Base-by-base conservation (phyloP, 1,284 basidiomycete species). In the Austroboletus olivaceoglutinosus region DNA sequence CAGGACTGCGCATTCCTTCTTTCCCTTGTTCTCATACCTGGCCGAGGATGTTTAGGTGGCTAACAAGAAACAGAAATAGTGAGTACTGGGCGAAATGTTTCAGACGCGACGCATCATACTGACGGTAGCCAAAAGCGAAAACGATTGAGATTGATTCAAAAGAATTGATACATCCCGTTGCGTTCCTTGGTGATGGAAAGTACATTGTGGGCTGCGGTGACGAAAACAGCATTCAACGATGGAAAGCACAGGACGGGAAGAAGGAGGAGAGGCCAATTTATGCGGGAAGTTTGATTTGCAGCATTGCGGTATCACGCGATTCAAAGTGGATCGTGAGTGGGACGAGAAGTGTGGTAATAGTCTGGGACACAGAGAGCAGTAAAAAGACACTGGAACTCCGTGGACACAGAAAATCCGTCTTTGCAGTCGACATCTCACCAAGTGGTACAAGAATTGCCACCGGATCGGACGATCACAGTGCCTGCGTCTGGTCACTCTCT, bases 401-500 rank as follows among this genome's bases (percentile, higher is more conserved):
- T 5, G 54, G 23, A n/a, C 47, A 59, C 23, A 18, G 9, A 0
- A 8, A 8, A 2, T 9, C 10, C 5, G 47, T 56, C 19, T 16
- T 1, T 8, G 38, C 38, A 1, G 18, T 58, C 13, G 54, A 59
- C 21, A 33, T 59, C 4, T 57, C 56, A 1, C 47, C 49, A 0
- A 50, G 59, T 7, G 45, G 25, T 22, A 25, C 50, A 12, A 43
- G 5, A n/a, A 25, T 58, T 19, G 54, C 50, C 2, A 50, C 45
- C 0, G 53, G 53, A 3, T 52, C 47, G 10, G 4, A 27, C 7
- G 56, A 58, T 43, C 5, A n/a, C 31, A 52, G 48, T 9, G 52
- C 23, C 3, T 43, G 46, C 15, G 31, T 56, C 40, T 57, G 48
- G 48, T 52, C 47, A 2, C 21, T 44, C 4, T 29, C 47, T 13